Percentiles rank a stretch among this genome's conserved stretches.
phyloP scores from a whole-genome alignment of 2,329 filamentous ascomycete species.

The Colletotrichum sp. region DNA sequence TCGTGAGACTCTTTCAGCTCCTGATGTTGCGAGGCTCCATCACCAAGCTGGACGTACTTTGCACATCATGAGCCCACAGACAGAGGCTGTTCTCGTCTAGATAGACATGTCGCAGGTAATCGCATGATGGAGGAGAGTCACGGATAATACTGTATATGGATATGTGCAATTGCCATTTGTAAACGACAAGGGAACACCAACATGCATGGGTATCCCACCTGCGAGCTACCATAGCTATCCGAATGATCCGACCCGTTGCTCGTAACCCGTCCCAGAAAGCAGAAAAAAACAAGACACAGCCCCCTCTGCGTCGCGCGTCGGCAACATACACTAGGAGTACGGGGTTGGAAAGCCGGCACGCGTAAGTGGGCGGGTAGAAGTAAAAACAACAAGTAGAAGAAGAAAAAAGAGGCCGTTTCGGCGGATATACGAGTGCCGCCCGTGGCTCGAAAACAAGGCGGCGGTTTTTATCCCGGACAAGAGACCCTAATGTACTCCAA shows the following conservation, averaged over 20 bases:
- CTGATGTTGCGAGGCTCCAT: neutral
- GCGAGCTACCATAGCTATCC: conserved; percentile 20
- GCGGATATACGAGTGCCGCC: conserved; percentile 20
- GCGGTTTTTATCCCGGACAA: conserved; percentile 20
- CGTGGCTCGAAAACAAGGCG: conserved; percentile 13
- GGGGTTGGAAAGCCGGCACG: neutral
- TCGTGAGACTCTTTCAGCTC: neutral
- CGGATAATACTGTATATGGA: neutral
- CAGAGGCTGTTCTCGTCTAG: neutral
- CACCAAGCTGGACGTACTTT: neutral
- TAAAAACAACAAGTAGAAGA: conserved; percentile 29
- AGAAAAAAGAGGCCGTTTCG: conserved; percentile 27
- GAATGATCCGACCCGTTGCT: conserved; percentile 19
- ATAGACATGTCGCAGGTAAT: neutral
- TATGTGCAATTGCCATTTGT: conserved; percentile 19
- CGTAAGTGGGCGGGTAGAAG: conserved; percentile 24
- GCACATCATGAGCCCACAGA: neutral
- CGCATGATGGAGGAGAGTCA: neutral
- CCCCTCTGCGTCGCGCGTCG: neutral
- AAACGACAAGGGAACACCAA: conserved; percentile 18
- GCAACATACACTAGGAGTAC: conserved; percentile 1
- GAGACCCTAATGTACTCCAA: conserved; percentile 39
- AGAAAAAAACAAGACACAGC: neutral
- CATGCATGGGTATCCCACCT: conserved; percentile 15
- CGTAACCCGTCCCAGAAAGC: conserved; percentile 17